Evolutionary conservation across 345 rosid genomes (phyloP).

Genomic region (Arabidopsis suecica): DNA sequence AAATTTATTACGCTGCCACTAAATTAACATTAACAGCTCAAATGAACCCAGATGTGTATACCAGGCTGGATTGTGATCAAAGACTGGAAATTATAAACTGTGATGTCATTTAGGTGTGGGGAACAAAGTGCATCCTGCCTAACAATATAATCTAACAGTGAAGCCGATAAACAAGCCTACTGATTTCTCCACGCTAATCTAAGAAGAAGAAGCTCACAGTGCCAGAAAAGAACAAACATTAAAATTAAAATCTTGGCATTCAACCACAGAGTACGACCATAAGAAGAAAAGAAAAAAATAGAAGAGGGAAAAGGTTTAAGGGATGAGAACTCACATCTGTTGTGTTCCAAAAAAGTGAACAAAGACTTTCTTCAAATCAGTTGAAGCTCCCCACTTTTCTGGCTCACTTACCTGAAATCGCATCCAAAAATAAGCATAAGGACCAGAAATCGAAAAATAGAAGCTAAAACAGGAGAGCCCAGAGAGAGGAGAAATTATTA

Average conservation of each 20-base stretch:
- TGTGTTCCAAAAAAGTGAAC: slow-evolving; percentile 97
- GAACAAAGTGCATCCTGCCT: background rate
- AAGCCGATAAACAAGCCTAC: slow-evolving; percentile 7
- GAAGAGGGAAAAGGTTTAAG: slow-evolving; percentile 4
- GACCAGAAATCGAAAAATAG: slow-evolving; percentile 1
- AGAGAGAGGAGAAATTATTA: background rate
- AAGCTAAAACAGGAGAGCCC: background rate
- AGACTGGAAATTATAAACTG: background rate
- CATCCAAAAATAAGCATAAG: slow-evolving; percentile 38
- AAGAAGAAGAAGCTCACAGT: background rate
- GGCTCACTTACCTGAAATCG: slow-evolving; percentile 89
- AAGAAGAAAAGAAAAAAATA: background rate
- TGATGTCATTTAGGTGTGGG: background rate
- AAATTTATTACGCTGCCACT: background rate
- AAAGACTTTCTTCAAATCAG: slow-evolving; percentile 92
- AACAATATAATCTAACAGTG: slow-evolving; percentile 2
- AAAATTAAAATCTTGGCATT: background rate
- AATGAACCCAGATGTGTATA: background rate
- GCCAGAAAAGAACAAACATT: background rate
- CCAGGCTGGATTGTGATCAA: background rate
- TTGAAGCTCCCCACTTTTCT: slow-evolving; percentile 85
- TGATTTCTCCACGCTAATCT: background rate
- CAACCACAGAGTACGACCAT: background rate
- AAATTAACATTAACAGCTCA: background rate
- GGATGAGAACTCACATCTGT: slow-evolving; percentile 77